Conservation (phyloP, 78 protist genomes). For the Emiliania huxleyi region DNA sequence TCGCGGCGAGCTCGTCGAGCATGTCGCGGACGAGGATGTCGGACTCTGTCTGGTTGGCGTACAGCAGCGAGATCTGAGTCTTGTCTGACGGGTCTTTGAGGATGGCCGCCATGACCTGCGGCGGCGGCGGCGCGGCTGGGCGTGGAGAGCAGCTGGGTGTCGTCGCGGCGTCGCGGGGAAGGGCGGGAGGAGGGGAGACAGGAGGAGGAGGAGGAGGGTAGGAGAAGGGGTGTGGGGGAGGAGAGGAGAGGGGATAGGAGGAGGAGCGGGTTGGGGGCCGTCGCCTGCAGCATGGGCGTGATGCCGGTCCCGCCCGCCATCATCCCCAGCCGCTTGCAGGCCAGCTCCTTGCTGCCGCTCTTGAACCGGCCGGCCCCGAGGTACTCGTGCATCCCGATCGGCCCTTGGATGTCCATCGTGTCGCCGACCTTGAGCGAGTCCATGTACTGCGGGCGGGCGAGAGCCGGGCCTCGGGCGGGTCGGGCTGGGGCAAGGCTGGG, state of each 20-base stretch:
- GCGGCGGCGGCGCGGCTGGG: conserved; percentile 20
- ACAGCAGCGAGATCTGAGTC: conserved; percentile 49
- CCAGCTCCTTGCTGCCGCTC: background rate
- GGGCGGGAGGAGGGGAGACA: no score
- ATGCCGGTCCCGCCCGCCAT: conserved; percentile 75
- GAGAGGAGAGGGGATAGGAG: background rate
- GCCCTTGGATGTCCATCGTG: conserved; percentile 65
- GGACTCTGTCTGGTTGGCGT: conserved; percentile 64
- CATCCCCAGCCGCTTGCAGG: conserved; percentile 43
- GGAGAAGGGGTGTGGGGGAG: no score
- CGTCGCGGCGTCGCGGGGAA: no score
- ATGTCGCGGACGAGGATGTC: conserved; percentile 63
- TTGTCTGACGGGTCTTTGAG: conserved; percentile 42
- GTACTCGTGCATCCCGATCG: conserved; percentile 48
- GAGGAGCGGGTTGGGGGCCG: no score
- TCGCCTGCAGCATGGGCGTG: conserved; percentile 45
- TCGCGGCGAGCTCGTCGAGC: conserved; percentile 25
- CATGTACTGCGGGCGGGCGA: no score
- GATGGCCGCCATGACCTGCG: conserved; percentile 52
- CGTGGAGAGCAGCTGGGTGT: no score
- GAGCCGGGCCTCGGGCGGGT: no score
- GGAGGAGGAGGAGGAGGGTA: no score
- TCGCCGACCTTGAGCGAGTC: conserved; percentile 61
- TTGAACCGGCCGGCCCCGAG: background rate
- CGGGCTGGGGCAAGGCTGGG: no score